Conservation (phyloP, 371 early-diverging fungal genomes). For the Capniomyces stellatus region DNA sequence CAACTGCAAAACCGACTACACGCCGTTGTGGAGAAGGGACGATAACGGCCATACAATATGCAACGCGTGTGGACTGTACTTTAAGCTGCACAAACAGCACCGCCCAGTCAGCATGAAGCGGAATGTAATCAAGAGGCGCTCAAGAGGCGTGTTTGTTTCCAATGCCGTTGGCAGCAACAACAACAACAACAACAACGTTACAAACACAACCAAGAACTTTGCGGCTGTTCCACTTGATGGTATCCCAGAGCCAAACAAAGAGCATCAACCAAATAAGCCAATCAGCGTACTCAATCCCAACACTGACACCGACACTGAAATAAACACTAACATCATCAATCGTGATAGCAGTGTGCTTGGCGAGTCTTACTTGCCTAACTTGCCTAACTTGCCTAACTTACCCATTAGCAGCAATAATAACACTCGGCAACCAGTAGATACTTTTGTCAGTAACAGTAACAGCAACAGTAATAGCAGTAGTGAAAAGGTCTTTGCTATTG, state of each 20-base stretch:
- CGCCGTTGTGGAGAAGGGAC: constrained; percentile 92
- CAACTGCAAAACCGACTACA: constrained; percentile 76
- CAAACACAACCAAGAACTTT: neutral
- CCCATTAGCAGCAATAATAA: too few species aligned
- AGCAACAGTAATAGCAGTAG: too few species aligned
- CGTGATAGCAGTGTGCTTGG: too few species aligned
- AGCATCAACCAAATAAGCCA: too few species aligned
- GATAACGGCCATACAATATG: constrained; percentile 65
- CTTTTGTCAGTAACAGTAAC: too few species aligned
- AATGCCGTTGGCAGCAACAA: neutral
- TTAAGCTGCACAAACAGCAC: constrained; percentile 27
- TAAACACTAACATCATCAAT: too few species aligned
- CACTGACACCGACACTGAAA: neutral
- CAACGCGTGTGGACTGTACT: constrained; percentile 95
- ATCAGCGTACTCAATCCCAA: too few species aligned
- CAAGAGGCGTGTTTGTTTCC: constrained; percentile 27
- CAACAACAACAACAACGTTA: constrained; percentile 1
- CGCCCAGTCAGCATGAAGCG: constrained; percentile 63
- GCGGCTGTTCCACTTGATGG: too few species aligned
- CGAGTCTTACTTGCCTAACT: too few species aligned
- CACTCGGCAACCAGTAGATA: too few species aligned
- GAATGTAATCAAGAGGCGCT: constrained; percentile 63
- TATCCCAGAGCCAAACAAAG: neutral
- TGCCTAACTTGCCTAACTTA: too few species aligned
- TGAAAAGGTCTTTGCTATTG: neutral